Evolutionary conservation across 75 land plant genomes (phyloP).

Genomic region (Isoetes taiwanensis): DNA sequence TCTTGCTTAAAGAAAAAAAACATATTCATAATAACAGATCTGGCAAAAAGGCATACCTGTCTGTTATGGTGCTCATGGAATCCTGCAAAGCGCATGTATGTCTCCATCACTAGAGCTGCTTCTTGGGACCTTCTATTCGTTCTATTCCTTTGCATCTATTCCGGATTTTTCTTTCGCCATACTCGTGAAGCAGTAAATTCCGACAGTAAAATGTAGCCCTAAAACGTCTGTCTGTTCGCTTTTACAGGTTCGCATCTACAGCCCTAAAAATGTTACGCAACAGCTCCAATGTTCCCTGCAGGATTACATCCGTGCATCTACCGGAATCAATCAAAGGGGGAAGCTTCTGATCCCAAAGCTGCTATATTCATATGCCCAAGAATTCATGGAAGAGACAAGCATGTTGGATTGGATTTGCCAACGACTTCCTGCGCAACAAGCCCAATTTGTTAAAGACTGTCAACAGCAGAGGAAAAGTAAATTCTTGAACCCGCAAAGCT

Average conservation of each 20-base stretch:
- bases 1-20: no score
- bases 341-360: slow-evolving; percentile 65
- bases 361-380: slow-evolving; percentile 47
- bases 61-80: no score
- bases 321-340: slow-evolving; percentile 60
- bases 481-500: slow-evolving; percentile 43
- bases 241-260: slow-evolving; percentile 64
- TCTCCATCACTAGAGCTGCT: no score
- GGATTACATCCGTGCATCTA: slow-evolving; percentile 69
- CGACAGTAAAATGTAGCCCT: no score
- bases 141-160: no score
- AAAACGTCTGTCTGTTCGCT: no score
- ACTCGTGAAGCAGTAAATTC: no score
- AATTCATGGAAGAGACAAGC: slow-evolving; percentile 45
- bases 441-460: slow-evolving; percentile 38
- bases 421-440: slow-evolving; percentile 55
- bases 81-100: no score
- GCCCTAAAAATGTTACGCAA: slow-evolving; percentile 31
- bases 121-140: no score
- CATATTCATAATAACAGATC: no score
- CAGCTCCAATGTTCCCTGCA: slow-evolving; percentile 49
- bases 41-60: no score
- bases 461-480: slow-evolving; percentile 43
- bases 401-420: slow-evolving; percentile 66
- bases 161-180: no score